Base-by-base conservation (phyloP, 768 basidiomycete species). In the Naganishia friedmannii region DNA sequence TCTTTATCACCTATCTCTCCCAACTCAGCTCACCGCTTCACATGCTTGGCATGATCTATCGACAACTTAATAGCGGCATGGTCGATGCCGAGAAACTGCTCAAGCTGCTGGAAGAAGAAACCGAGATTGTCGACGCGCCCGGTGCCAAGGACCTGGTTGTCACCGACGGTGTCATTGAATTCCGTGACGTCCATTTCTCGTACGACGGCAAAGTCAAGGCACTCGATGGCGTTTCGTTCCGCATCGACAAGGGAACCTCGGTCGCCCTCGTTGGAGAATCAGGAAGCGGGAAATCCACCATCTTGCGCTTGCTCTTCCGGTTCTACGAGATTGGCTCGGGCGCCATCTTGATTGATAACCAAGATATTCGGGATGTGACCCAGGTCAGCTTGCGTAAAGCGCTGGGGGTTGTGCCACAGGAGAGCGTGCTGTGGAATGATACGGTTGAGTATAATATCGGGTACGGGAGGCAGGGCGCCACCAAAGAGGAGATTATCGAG, bases 371-470 rank as follows among this genome's bases (percentile, higher is more conserved):
- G 39, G 87, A 93, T 70, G 86, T 97, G 7, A 93, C 92, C 0
- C 91, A 94, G 77, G 82, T 85, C 37, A 90, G 88, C 67, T 81
- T 96, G 26, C 85, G 93, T 39, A 85, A 87, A 72, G 86, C 90
- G 0, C 91, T 97, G 70, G 92, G 93, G 21, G 90, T 93, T 29
- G 91, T 98, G 1, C 93, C 95, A 0, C 92, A 96, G 77, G 91
- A 92, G 74, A 85, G 68, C 29, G 75, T 77, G 7, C 60, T 80
- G 7, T 80, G 79, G 79, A 80, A 80, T 55, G 79, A 80, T 68
- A 75, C 79, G 2, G 77, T 80, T 54, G 79, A 65, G 42, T 72
- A 66, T 69, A 82, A 82, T 72, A 77, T 82, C 28, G 88, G 87
- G 3, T 92, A 93, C 79, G 91, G 91, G 69, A 90, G 89, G 79